A percentile compares a stretch with the other conserved stretches of the same genome.
phyloP scores from a whole-genome alignment of 1,284 basidiomycete genomes.

The Ganoderma meredithae region DNA sequence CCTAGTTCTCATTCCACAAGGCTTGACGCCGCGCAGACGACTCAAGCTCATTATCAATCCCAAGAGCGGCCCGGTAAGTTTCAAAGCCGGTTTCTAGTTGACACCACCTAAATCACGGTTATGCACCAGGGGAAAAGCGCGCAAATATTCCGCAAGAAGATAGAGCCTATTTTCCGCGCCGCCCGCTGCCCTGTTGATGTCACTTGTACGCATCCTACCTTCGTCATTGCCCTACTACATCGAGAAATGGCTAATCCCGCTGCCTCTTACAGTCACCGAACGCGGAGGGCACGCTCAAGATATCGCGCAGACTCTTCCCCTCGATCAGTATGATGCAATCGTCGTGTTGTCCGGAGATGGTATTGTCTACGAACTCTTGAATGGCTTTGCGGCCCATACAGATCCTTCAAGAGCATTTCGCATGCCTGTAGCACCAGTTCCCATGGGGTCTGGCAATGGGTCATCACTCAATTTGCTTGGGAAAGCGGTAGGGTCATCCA shows the following conservation, averaged over 20 bases:
- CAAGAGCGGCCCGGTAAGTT: constrained; percentile 72
- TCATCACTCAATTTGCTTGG: constrained; percentile 81
- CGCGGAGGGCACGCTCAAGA: constrained; percentile 78
- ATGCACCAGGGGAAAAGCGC: constrained; percentile 70
- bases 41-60: constrained; percentile 90
- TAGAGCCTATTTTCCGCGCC: constrained; percentile 83
- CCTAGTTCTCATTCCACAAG: constrained; percentile 43
- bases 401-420: constrained; percentile 76
- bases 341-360: constrained; percentile 93
- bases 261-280: constrained; percentile 66
- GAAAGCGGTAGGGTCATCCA: constrained; percentile 51
- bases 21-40: constrained; percentile 55
- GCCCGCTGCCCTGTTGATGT: constrained; percentile 77
- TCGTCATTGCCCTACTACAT: constrained; percentile 8
- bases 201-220: constrained; percentile 53
- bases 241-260: constrained; percentile 13
- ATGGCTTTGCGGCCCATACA: constrained; percentile 83
- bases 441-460: constrained; percentile 89
- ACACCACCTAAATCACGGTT: not conserved
- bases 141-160: constrained; percentile 66
- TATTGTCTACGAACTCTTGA: constrained; percentile 89
- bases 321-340: constrained; percentile 77
- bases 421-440: constrained; percentile 86
- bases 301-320: constrained; percentile 65
- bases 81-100: not conserved